phyloP scores from a whole-genome alignment of 768 basidiomycete species.

The Hygrophorus pudorinus region DNA sequence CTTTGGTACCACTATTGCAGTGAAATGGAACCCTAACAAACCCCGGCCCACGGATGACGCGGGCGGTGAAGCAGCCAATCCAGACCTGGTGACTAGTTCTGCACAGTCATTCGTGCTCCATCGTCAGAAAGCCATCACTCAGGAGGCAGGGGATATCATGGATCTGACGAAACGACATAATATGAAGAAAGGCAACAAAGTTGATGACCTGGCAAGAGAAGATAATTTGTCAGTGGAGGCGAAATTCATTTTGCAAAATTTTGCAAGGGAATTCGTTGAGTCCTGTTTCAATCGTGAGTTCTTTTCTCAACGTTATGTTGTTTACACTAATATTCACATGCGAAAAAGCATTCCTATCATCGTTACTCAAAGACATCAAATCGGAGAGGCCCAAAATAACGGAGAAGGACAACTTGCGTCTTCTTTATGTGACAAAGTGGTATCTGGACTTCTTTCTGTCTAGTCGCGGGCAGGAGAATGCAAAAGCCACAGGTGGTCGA shows the following conservation, averaged over 20 bases:
- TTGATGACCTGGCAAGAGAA: slow-evolving; percentile 59
- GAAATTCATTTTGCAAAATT: slow-evolving; percentile 48
- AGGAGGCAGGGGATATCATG: slow-evolving; percentile 57
- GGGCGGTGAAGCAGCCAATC: slow-evolving; percentile 15
- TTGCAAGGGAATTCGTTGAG: slow-evolving; percentile 68
- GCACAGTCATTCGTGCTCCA: slow-evolving; percentile 67
- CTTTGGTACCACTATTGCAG: slow-evolving; percentile 91
- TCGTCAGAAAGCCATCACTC: slow-evolving; percentile 70
- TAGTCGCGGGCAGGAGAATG: slow-evolving; percentile 30
- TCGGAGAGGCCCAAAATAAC: slow-evolving; percentile 86
- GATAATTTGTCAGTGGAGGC: slow-evolving; percentile 65
- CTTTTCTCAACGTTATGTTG: slow-evolving; percentile 5
- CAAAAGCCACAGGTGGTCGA: slow-evolving; percentile 18
- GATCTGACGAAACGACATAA: slow-evolving; percentile 59
- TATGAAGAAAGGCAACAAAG: slow-evolving; percentile 46
- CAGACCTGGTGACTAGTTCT: slow-evolving; percentile 16
- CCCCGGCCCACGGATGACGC: slow-evolving; percentile 17
- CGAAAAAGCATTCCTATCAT: slow-evolving; percentile 70
- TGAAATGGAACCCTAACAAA: slow-evolving; percentile 58
- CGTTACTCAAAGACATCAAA: slow-evolving; percentile 85
- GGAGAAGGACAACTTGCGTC: slow-evolving; percentile 89
- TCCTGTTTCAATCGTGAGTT: slow-evolving; percentile 83
- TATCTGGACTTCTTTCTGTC: slow-evolving; percentile 85
- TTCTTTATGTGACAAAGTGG: slow-evolving; percentile 84
- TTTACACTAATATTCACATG: background rate